phyloP scores from a whole-genome alignment of 2,329 filamentous ascomycete genomes.

The Knufia petricola region DNA sequence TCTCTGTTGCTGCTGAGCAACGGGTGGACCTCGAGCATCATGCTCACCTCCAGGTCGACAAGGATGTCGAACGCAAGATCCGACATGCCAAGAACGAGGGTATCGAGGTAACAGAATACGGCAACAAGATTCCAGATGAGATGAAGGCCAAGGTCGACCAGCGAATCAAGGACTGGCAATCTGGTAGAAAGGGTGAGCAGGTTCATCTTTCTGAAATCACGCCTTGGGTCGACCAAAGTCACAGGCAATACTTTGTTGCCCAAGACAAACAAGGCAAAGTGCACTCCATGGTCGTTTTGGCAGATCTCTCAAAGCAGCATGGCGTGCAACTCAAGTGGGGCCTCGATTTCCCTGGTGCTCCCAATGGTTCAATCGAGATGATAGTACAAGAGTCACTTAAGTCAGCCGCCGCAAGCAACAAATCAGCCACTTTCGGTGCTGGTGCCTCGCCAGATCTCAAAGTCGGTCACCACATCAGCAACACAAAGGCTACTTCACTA shows the following conservation, averaged over 20 bases:
- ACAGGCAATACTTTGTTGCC: conserved; percentile 68
- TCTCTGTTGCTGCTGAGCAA: conserved; percentile 70
- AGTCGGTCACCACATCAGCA: conserved; percentile 63
- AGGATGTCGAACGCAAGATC: conserved; percentile 53
- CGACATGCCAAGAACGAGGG: conserved; percentile 65
- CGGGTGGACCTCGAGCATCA: conserved; percentile 59
- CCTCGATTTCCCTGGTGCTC: conserved; percentile 68
- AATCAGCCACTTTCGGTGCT: conserved; percentile 64
- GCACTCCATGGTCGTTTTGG: conserved; percentile 59
- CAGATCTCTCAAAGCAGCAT: conserved; percentile 62
- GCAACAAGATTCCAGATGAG: conserved; percentile 48
- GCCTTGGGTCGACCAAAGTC: conserved; percentile 66
- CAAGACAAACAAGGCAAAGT: conserved; percentile 58
- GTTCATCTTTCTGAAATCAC: conserved; percentile 75
- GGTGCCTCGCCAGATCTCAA: conserved; percentile 60
- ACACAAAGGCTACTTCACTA: conserved; percentile 61
- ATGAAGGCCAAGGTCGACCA: conserved; percentile 54
- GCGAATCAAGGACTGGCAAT: conserved; percentile 63
- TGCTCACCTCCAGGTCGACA: conserved; percentile 45
- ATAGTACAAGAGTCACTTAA: conserved; percentile 57
- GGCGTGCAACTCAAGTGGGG: conserved; percentile 83
- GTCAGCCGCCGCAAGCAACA: conserved; percentile 43
- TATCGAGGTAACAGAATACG: conserved; percentile 61
- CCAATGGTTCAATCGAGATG: conserved; percentile 67
- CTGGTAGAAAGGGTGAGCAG: conserved; percentile 61